Base-by-base conservation (phyloP, 139 green algal genomes). In the Coccomyxa sp. region DNA sequence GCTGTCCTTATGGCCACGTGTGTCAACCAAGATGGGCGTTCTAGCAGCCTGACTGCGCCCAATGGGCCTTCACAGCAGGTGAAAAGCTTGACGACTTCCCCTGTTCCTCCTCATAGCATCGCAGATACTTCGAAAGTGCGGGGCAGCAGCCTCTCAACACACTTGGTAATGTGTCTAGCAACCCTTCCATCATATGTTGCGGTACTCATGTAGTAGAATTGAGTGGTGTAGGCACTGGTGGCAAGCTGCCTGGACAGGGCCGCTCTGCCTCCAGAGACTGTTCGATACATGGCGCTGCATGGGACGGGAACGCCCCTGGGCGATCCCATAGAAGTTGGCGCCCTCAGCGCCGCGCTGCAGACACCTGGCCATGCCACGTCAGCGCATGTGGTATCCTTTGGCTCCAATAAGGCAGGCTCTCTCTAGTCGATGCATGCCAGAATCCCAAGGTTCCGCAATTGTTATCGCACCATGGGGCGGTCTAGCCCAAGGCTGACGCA, bases 1-100 rank as follows among this genome's bases (percentile, higher is more conserved):
- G 50, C 50, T 22, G 27, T 64, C 22, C 39, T 88, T 37, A 85
- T 40, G 0, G 9, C 93, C 0, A 55, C 97, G 10, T 16, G 64
- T 0, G 92, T 98, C 33, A 98, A 98, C 88, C 91, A 95, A 80
- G 95, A 97, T 72, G 94, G 94, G 33, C 88, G 94, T 64, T 95
- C 90, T 72, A 95, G 89, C 87, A 89, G 79, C 78, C 87, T 98
- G 41, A 98, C 94, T 1, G 94, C 93, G 24, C 94, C 94, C 35
- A 94, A 96, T 76, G 94, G 94, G 6, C 94, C 92, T 7, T 84
- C 92, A 16, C 94, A 98, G 89, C 77, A 64, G 50, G 50, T n/a
- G n/a, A n/a, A n/a, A n/a, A n/a, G n/a, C 50, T 31, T 6, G 50
- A 22, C 50, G 5, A 2, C 27, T 5, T 64, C 5, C 27, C 50